A percentile compares a stretch with the other conserved stretches of the same genome.
These are phyloP conservation scores for Cadophora sp. DNA, from an alignment of 2,329 filamentous ascomycete species.

Conservation along the genomic window DNA sequence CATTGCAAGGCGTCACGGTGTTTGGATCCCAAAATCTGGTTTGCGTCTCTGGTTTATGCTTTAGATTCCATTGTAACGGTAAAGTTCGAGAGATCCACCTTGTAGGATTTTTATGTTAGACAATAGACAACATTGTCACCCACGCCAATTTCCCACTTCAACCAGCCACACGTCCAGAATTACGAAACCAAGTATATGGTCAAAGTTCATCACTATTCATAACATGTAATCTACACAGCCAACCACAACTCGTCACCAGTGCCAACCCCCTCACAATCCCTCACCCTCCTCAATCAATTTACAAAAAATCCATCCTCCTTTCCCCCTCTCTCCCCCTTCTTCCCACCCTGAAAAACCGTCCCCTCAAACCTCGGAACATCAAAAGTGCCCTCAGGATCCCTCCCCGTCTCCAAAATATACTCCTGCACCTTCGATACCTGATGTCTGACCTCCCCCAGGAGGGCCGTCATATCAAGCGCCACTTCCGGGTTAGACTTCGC, in stretches of 20 bases:
- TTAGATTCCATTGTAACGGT: background rate
- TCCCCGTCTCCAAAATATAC: slow-evolving; percentile 59
- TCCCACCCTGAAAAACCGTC: slow-evolving; percentile 37
- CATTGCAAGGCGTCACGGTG: slow-evolving; percentile 15
- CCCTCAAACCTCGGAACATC: slow-evolving; percentile 53
- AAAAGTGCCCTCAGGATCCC: slow-evolving; percentile 61
- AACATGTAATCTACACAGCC: background rate
- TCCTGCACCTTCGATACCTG: slow-evolving; percentile 56
- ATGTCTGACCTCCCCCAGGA: slow-evolving; percentile 55
- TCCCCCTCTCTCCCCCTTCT: slow-evolving; percentile 19
- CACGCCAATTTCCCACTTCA: background rate
- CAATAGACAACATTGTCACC: slow-evolving; percentile 1
- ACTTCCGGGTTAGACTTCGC: slow-evolving; percentile 57
- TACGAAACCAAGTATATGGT: background rate
- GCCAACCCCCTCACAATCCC: background rate
- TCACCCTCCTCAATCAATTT: slow-evolving; percentile 33
- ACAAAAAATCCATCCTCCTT: slow-evolving; percentile 45
- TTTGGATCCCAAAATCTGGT: slow-evolving; percentile 11
- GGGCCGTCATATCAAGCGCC: slow-evolving; percentile 52
- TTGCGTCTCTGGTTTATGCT: background rate
- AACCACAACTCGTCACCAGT: background rate
- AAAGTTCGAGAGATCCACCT: background rate
- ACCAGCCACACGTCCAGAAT: no score
- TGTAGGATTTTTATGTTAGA: slow-evolving; percentile 11
- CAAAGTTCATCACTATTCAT: background rate